phyloP scores from a whole-genome alignment of 1,139 yeast species.

The Yamadazyma diospyri region DNA sequence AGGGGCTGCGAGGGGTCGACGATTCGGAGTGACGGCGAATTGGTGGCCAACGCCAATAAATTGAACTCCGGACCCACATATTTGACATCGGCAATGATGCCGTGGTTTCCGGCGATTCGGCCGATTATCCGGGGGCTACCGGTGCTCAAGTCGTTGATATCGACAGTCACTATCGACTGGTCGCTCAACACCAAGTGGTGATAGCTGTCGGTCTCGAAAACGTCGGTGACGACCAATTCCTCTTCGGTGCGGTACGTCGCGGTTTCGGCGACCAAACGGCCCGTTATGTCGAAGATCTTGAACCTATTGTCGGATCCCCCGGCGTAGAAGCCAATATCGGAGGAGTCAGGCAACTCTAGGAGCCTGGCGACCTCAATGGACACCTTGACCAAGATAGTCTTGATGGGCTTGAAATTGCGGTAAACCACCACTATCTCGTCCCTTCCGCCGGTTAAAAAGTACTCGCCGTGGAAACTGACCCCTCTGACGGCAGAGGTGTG shows the following conservation, averaged over 20 bases:
- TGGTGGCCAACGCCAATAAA: constrained; percentile 80
- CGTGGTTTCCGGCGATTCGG: constrained; percentile 88
- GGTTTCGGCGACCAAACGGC: constrained; percentile 43
- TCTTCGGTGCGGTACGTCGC: constrained; percentile 51
- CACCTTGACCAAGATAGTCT: constrained; percentile 70
- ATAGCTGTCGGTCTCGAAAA: constrained; percentile 29
- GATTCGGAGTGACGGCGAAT: constrained; percentile 85
- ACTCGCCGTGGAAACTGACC: constrained; percentile 53
- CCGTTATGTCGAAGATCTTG: constrained; percentile 53
- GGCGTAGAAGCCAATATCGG: constrained; percentile 47
- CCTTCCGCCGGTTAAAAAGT: constrained; percentile 81
- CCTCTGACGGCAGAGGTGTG: constrained; percentile 90
- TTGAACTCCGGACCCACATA: constrained; percentile 64
- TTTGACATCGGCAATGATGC: constrained; percentile 86
- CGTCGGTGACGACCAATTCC: constrained; percentile 65
- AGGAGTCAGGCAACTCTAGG: constrained; percentile 24
- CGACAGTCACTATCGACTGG: constrained; percentile 64
- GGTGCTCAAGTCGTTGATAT: constrained; percentile 17
- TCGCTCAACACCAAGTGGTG: constrained; percentile 63
- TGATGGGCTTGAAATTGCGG: constrained; percentile 52
- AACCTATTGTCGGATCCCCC: constrained; percentile 78
- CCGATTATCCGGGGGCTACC: constrained; percentile 40
- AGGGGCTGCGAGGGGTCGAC: constrained; percentile 56
- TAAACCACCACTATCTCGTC: constrained; percentile 74
- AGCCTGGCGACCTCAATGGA: constrained; percentile 84